phyloP scores from a whole-genome alignment of 2,329 filamentous ascomycete genomes.

The Lasiodiplodia sp. region DNA sequence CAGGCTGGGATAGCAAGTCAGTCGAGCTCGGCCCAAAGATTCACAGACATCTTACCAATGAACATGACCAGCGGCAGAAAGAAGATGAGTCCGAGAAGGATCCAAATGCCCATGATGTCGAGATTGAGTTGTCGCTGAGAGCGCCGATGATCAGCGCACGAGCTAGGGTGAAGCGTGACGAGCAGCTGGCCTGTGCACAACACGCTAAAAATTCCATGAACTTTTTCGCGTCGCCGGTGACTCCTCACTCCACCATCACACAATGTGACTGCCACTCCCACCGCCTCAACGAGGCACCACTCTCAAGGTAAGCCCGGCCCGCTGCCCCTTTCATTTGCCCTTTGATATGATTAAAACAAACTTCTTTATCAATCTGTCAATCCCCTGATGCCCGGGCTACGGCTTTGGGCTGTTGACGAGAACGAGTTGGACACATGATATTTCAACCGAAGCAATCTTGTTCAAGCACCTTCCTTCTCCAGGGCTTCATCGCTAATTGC shows the following conservation, averaged over 20 bases:
- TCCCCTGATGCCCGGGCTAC: conserved; percentile 28
- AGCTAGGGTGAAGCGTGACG: conserved; percentile 11
- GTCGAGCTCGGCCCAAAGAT: background rate
- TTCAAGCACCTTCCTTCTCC: background rate
- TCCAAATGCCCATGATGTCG: conserved; percentile 42
- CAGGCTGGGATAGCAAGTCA: conserved; percentile 46
- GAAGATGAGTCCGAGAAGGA: conserved; percentile 43
- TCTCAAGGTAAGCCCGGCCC: conserved; percentile 4
- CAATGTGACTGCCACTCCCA: conserved; percentile 27
- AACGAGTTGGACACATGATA: conserved; percentile 29
- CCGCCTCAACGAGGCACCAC: conserved; percentile 28
- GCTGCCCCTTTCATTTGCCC: background rate
- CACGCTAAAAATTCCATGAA: conserved; percentile 25
- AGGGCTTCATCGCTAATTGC: background rate
- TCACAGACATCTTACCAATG: conserved; percentile 31
- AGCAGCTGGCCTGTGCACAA: background rate
- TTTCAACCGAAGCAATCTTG: background rate
- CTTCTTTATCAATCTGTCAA: conserved; percentile 31
- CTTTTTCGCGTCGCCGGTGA: conserved; percentile 24
- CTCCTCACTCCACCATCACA: conserved; percentile 26
- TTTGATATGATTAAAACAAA: conserved; percentile 29
- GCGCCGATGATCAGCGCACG: background rate
- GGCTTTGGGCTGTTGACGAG: conserved; percentile 27
- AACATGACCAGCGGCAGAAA: conserved; percentile 47
- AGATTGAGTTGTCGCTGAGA: background rate